These are phyloP conservation scores for Fusarium sacchari DNA, from an alignment of 2,329 filamentous ascomycete genomes.

Conservation along the genomic window DNA sequence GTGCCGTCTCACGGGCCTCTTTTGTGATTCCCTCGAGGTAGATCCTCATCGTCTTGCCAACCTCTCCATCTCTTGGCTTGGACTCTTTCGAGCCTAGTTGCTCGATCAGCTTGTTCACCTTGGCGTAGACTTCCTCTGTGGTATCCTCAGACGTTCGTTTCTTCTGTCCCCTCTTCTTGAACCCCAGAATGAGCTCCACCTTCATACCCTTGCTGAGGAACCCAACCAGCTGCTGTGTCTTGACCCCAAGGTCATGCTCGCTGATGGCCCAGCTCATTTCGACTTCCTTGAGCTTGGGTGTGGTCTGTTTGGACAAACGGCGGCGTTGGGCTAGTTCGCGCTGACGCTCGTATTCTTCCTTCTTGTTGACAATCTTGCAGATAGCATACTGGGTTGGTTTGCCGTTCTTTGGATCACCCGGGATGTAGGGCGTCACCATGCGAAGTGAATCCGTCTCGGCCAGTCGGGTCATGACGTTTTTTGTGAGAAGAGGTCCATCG, in stretches of 20 bases:
- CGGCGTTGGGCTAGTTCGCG: conserved; percentile 56
- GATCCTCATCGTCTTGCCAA: conserved; percentile 56
- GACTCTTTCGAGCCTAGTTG: conserved; percentile 54
- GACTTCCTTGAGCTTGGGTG: conserved; percentile 73
- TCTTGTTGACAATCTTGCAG: conserved; percentile 75
- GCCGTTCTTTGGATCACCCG: conserved; percentile 42
- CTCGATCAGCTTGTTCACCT: conserved; percentile 50
- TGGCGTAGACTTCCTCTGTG: conserved; percentile 64
- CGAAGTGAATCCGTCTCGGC: conserved; percentile 53
- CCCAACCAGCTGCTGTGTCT: conserved; percentile 70
- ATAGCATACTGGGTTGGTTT: conserved; percentile 59
- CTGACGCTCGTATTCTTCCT: conserved; percentile 56
- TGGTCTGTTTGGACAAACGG: conserved; percentile 54
- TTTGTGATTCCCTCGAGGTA: conserved; percentile 52
- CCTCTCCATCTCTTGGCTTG: conserved; percentile 56
- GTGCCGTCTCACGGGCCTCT: background rate
- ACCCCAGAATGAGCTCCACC: conserved; percentile 78
- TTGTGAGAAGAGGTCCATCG: conserved; percentile 52
- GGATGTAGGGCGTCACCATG: conserved; percentile 53
- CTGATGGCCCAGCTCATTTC: conserved; percentile 92
- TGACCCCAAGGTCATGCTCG: conserved; percentile 76
- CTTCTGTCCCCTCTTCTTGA: conserved; percentile 67
- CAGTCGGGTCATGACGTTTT: conserved; percentile 54
- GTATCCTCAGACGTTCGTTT: conserved; percentile 69
- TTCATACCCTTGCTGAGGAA: conserved; percentile 80